These are phyloP conservation scores for Mycosphaerella arachidis DNA, from an alignment of 2,329 filamentous ascomycete species.

Conservation along the genomic window DNA sequence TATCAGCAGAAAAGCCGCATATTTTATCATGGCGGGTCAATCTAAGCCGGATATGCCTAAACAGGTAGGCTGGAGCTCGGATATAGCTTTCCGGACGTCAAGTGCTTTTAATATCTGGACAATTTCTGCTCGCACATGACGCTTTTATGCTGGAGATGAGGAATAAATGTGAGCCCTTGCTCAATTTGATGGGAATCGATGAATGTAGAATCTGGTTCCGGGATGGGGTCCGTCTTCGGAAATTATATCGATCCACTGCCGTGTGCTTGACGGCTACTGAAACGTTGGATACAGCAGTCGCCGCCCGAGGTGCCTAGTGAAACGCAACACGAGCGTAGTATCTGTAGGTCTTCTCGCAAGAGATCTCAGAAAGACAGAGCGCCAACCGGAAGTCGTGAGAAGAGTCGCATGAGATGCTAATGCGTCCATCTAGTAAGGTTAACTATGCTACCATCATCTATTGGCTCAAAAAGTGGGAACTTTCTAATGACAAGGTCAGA, in stretches of 20 bases:
- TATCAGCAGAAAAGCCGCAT: too few species aligned
- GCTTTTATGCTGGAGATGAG: too few species aligned
- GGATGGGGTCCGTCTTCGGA: neutral
- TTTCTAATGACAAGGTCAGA: neutral
- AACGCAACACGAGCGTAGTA: neutral
- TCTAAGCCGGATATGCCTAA: too few species aligned
- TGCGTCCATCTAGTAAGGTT: neutral
- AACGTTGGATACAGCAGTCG: neutral
- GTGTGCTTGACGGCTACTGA: neutral
- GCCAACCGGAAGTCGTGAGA: neutral
- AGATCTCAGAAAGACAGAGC: neutral
- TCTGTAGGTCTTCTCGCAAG: neutral
- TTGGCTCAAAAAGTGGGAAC: neutral
- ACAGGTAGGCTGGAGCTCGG: too few species aligned
- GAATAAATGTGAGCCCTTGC: too few species aligned
- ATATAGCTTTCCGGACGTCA: too few species aligned
- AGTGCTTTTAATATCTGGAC: too few species aligned
- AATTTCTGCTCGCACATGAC: too few species aligned
- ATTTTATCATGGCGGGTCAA: too few species aligned
- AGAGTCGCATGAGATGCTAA: neutral
- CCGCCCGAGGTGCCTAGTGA: neutral
- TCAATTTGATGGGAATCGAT: neutral
- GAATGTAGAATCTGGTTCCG: neutral
- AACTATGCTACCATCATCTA: conserved; percentile 1
- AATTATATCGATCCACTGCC: neutral